Evolutionary conservation across 2,329 filamentous ascomycete genomes (phyloP), one percentile per base, ranked within the genome.

Genomic region (Endocalyx cinctus): DNA sequence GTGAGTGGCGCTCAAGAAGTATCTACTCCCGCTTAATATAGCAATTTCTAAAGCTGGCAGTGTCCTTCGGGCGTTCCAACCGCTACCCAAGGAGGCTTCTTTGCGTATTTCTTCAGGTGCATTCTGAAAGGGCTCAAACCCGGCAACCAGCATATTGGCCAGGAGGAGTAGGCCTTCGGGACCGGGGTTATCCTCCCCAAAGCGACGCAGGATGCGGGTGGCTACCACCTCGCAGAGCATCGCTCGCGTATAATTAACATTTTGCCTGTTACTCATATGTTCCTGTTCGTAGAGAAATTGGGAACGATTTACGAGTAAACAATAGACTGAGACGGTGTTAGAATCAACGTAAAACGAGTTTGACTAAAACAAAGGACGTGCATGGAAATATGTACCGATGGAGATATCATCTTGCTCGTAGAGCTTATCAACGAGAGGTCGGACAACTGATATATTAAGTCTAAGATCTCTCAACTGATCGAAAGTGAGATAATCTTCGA

Each of bases 111-210:
- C 72, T 1, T 70, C 63, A 0, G 87, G 87, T 0, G 85, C 85
- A 45, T 86, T 86, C 59, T 92, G 86, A 48, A 92, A 92, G 2
- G 87, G 86, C 49, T 88, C 82, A 49, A 94, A 92, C 11, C 84
- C 84, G 12, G 85, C 84, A 11, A 94, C 83, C 14, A 92, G 73
- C 19, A 92, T 82, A 47, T 89, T 84, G 5, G 86, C 79, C 5
- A 92, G 69, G 15, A 87, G 66, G 5, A 92, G 66, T 10, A 92
- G 69, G 1, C 85, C 84, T 17, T 79, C 70, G 1, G 78, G 68
- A 5, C 83, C 84, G 11, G 79, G 74, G 38, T 85, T 79, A 47
- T 88, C 81, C 60, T 92, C 86, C 46, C 85, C 82, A 50, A 86
- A 88, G 33, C 84, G 79, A 22, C 87, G 73, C 34, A 92, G 63